Evolutionary conservation across 495 filamentous ascomycete genomes (phyloP).

Genomic region (Pyrenula massariospora): DNA sequence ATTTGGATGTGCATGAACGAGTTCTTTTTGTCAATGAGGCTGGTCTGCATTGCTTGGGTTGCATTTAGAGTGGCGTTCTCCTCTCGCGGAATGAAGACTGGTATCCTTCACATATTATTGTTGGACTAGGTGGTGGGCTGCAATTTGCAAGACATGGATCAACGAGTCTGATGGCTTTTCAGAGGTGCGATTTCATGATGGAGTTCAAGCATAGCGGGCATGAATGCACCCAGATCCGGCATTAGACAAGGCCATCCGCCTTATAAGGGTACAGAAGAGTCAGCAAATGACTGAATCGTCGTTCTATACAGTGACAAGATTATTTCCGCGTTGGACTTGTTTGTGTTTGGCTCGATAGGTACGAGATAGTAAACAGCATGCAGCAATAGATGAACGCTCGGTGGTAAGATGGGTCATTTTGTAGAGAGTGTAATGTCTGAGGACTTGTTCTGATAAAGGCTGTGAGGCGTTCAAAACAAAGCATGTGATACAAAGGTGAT

Average conservation of each 20-base stretch:
- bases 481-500: not conserved
- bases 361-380: too few species aligned
- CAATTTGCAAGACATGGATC: not conserved
- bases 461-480: too few species aligned
- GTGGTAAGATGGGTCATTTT: too few species aligned
- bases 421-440: too few species aligned
- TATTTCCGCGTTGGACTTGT: too few species aligned
- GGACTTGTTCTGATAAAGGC: too few species aligned
- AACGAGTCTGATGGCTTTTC: not conserved
- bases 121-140: not conserved
- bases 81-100: not conserved
- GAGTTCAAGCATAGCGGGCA: not conserved
- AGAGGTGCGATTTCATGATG: not conserved
- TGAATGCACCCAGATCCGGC: not conserved
- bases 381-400: too few species aligned
- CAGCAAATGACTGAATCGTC: too few species aligned
- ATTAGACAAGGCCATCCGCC: not conserved
- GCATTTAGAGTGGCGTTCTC: not conserved
- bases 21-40: not conserved
- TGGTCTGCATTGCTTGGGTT: not conserved
- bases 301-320: too few species aligned
- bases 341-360: too few species aligned
- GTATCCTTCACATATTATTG: not conserved
- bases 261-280: too few species aligned
- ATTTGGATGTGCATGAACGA: not conserved